phyloP scores from a whole-genome alignment of 2,329 filamentous ascomycete genomes.

The Truncatella angustata region DNA sequence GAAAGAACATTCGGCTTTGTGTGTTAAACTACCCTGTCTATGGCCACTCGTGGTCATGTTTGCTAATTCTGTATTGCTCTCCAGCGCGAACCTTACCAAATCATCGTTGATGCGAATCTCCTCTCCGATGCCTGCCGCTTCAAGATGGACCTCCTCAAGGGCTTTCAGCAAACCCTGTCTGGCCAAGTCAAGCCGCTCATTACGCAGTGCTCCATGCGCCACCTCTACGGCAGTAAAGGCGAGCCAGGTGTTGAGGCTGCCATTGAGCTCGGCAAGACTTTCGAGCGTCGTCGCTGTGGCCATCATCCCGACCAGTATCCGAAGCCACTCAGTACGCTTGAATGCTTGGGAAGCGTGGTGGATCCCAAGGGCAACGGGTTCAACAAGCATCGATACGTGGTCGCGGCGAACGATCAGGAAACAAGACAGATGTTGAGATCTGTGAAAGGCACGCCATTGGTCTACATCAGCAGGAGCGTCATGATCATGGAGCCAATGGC shows the following conservation, averaged over 20 bases:
- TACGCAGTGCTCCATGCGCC: conserved; percentile 77
- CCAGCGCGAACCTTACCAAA: conserved; percentile 65
- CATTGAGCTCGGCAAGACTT: conserved; percentile 72
- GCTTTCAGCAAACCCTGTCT: conserved; percentile 79
- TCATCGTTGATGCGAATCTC: conserved; percentile 84
- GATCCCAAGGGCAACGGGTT: conserved; percentile 69
- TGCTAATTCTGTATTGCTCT: background rate
- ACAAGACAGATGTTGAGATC: conserved; percentile 62
- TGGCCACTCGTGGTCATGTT: background rate
- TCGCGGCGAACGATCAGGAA: conserved; percentile 69
- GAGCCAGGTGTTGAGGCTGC: conserved; percentile 54
- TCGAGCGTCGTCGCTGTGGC: conserved; percentile 74
- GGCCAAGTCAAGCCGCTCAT: conserved; percentile 82
- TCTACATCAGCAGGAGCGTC: conserved; percentile 77
- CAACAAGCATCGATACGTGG: conserved; percentile 78
- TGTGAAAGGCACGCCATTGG: conserved; percentile 71
- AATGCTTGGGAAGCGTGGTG: conserved; percentile 73
- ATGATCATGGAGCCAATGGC: conserved; percentile 81
- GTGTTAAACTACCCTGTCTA: conserved; percentile 71
- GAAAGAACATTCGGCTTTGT: conserved; percentile 78
- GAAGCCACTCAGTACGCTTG: conserved; percentile 65
- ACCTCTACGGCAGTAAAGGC: conserved; percentile 65
- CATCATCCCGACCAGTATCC: conserved; percentile 72
- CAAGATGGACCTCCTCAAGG: conserved; percentile 83
- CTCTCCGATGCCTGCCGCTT: conserved; percentile 77